phyloP scores from a whole-genome alignment of 129 eudicot species.

The Centrapalus pauciflorus region DNA sequence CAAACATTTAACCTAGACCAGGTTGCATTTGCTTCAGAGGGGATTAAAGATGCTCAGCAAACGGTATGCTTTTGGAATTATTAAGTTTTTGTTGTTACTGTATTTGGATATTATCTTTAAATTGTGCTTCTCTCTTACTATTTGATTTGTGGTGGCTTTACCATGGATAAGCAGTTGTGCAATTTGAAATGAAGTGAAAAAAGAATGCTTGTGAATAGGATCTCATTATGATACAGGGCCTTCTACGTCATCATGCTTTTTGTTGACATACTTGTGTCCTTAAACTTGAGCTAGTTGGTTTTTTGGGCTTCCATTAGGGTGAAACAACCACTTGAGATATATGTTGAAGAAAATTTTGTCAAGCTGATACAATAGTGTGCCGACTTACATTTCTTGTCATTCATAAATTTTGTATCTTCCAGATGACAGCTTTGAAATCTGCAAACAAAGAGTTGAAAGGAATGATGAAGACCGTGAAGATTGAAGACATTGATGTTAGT shows the following conservation, averaged over 20 bases:
- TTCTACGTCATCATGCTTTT: too few species aligned
- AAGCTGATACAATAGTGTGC: not conserved
- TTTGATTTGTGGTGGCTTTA: not conserved
- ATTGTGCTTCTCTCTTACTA: not conserved
- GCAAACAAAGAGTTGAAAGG: conserved; percentile 97
- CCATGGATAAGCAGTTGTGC: too few species aligned
- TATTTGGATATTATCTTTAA: not conserved
- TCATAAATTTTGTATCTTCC: conserved; percentile 22
- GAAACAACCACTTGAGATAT: conserved; percentile 1
- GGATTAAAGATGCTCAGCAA: conserved; percentile 81
- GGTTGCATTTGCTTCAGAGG: conserved; percentile 87
- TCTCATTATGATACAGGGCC: too few species aligned
- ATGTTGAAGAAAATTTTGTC: not conserved
- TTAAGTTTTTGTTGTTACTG: not conserved
- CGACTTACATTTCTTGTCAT: not conserved
- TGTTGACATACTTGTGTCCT: too few species aligned
- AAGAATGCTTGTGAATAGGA: too few species aligned
- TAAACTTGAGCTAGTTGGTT: too few species aligned
- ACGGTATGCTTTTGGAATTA: conserved; percentile 40
- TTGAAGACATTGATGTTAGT: not conserved
- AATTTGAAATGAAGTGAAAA: too few species aligned
- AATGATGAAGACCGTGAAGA: conserved; percentile 94
- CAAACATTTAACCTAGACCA: conserved; percentile 79
- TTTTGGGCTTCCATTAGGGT: too few species aligned
- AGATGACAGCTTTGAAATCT: conserved; percentile 95